Evolutionary conservation across 257 asterid species (phyloP), one percentile per base, ranked within the genome.

Genomic region (Solanum tarapatanum): DNA sequence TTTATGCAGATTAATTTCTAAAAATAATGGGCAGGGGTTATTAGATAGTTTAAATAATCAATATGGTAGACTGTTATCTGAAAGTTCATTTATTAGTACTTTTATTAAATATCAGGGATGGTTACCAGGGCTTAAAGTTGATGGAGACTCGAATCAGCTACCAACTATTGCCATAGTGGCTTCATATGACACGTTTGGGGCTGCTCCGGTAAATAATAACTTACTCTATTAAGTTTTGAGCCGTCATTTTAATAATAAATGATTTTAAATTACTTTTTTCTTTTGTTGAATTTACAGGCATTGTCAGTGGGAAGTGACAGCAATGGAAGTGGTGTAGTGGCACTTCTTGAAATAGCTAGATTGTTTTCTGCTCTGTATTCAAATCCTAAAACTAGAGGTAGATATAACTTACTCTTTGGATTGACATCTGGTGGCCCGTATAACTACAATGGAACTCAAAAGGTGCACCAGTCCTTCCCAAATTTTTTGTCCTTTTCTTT

Each of bases 181-280:
- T 87, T 97, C 99, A 84, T 97, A 97, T 87, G 99, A 97, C 92
- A 96, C 99, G 21, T 97, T 96, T 92, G 99, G 99, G 88, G 99
- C 99, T 69, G 98, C 98, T 74, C 98, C 99, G 19, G 99, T 97
- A 91, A 92, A 87, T 91, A 26, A 28, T 80, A 30, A 45, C 85
- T 45, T 28, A 28, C 85, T 45, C 85, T 45, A 26, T 80, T 43
- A 45, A 80, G 41, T 80, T 45, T 80, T 80, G 68, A 80, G 69
- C 85, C 6, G 85, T 28, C 16, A 28, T 39, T 76, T 75, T 23
- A 30, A 37, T 28, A 48, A 80, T 80, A 80, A 28, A 28, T 28
- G 28, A 80, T 14, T 11, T 48, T 80, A 1, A 69, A 80, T 80
- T 37, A 28, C 68, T 80, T 26, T 28, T 48, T 80, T 80, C n/a